Evolutionary conservation across 176 grass and related monocot genomes (phyloP).

Genomic region (Oryza meridionalis): DNA sequence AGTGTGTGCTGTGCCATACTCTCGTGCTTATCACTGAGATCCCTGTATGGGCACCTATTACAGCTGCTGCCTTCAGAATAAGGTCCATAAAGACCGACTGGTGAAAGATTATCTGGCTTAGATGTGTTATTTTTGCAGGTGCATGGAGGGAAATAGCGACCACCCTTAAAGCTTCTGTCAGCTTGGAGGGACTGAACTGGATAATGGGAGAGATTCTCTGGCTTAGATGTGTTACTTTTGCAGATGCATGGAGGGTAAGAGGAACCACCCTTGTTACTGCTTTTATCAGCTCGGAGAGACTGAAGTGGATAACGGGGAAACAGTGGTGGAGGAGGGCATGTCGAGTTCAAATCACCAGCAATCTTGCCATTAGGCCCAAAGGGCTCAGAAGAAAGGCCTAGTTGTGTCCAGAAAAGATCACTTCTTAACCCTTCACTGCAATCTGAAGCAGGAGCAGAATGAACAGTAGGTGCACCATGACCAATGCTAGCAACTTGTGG

Average conservation of each 20-base stretch:
- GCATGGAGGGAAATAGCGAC: neutral
- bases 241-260: neutral
- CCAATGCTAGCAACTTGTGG: slow-evolving; percentile 17
- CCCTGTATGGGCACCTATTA: slow-evolving; percentile 26
- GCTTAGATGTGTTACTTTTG: neutral
- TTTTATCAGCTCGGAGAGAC: neutral
- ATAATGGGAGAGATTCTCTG: neutral
- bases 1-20: neutral
- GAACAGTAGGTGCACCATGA: slow-evolving; percentile 10
- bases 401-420: neutral
- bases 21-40: slow-evolving; percentile 11
- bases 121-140: neutral
- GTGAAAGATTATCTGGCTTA: slow-evolving; percentile 4
- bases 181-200: neutral
- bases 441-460: neutral
- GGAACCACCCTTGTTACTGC: neutral
- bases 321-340: neutral
- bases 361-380: slow-evolving; percentile 1
- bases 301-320: neutral
- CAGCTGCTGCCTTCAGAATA: neutral
- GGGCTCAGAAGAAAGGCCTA: neutral
- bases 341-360: neutral
- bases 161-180: neutral
- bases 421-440: neutral
- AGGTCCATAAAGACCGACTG: neutral